A percentile compares a stretch with the other conserved stretches of the same genome.
Evolutionary conservation across 2,329 filamentous ascomycete genomes (phyloP).

Genomic region (Metarhizium brunneum): DNA sequence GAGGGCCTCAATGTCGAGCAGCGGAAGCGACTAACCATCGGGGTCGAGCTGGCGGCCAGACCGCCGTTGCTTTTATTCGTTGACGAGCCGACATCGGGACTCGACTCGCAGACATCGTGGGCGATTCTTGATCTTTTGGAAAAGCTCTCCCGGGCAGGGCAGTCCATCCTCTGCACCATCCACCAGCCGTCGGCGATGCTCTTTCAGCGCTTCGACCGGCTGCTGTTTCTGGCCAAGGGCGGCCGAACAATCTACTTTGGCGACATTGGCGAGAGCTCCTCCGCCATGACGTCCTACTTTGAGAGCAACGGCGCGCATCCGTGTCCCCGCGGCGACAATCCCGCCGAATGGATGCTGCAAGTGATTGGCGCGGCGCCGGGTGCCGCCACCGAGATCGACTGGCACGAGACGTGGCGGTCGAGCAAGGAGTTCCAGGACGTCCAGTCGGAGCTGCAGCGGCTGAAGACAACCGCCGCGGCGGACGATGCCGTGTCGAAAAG

Average conservation of each 20-base stretch:
- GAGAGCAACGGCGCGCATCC: conserved; percentile 42
- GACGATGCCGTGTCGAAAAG: neutral
- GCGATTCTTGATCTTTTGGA: conserved; percentile 63
- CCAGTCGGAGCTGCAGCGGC: too few relatives aligned
- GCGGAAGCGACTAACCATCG: conserved; percentile 41
- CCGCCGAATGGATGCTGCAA: conserved; percentile 58
- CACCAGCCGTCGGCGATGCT: conserved; percentile 34
- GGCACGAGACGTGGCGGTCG: conserved; percentile 5
- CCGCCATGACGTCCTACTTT: conserved; percentile 46
- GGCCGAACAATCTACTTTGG: conserved; percentile 38
- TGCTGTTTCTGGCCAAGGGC: conserved; percentile 45
- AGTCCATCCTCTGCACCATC: conserved; percentile 41
- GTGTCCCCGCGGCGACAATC: conserved; percentile 42
- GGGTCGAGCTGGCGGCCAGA: conserved; percentile 35
- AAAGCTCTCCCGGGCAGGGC: conserved; percentile 46
- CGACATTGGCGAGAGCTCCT: conserved; percentile 36
- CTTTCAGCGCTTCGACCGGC: conserved; percentile 43
- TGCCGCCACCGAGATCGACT: conserved; percentile 23
- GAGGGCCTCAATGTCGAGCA: conserved; percentile 41
- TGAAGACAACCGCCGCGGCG: too few relatives aligned
- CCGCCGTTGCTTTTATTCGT: conserved; percentile 41
- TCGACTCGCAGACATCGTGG: conserved; percentile 55
- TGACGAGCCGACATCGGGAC: conserved; percentile 45
- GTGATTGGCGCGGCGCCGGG: conserved; percentile 13
- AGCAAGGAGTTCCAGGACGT: too few relatives aligned